Base-by-base conservation (phyloP, 2,329 filamentous ascomycete genomes). In the Lasiodiplodia citricola region DNA sequence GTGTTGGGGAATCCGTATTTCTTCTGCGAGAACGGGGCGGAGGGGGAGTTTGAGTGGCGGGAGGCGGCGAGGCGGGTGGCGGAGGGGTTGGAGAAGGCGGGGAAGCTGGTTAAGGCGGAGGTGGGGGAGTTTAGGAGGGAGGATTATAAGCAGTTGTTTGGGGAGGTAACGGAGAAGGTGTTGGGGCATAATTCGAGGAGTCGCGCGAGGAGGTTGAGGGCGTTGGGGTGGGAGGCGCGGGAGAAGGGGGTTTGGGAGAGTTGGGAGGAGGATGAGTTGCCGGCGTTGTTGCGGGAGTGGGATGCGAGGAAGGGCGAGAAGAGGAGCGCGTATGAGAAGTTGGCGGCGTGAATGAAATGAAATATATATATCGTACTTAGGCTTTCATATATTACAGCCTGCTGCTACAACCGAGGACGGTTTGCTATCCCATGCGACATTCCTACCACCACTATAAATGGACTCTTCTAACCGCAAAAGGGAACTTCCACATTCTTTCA, bases 1-100 rank as follows among this genome's bases (percentile, higher is more conserved):
- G 70, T 80, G 1, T 71, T 82, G 1, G 69, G 78, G 37, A 84
- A 85, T 69, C 83, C 83, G 0, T 86, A 86, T 72, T 86, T 81
- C 72, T 86, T 86, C 75, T 82, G 79, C 74, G 84, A 86, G 72
- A 76, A 80, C 35, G 28, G 28, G 28, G 28, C 81, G 81, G 25
- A 64, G 76, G 37, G 37, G 10, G 83, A 85, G 71, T 76, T 79
- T 14, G 81, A 80, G 21, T 85, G 83, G 83, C 72, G 73, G n/a
- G 80, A 82, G 4, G 74, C 79, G 18, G 81, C 82, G 0, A 71
- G 69, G 5, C 71, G 75, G 4, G 80, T 85, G 69, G 83, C 81
- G 2, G 68, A 76, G 52, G 74, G 72, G 7, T 74, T 85, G 23
- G 72, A 81, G 56, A 68, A 74, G 60, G 76, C 75, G 6, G 83